Conservation (phyloP, 2,329 filamentous ascomycete genomes). For the Tolypocladium paradoxum region DNA sequence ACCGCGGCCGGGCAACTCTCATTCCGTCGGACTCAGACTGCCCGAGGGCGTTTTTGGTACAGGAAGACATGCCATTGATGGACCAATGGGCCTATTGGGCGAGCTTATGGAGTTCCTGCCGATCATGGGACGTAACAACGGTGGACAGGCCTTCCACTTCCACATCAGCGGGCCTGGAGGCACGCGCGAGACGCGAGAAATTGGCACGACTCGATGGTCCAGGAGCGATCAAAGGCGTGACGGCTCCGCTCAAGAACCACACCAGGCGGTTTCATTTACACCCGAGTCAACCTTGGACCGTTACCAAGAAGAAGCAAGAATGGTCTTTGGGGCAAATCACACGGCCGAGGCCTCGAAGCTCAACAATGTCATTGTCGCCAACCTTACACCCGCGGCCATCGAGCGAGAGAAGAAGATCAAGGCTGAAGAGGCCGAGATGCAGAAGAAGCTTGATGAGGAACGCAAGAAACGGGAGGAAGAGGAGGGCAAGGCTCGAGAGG, state of each 20-base stretch:
- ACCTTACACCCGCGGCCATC: constrained; percentile 74
- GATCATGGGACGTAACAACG: constrained; percentile 31
- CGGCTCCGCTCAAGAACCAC: constrained; percentile 43
- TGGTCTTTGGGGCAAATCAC: constrained; percentile 64
- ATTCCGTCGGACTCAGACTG: constrained; percentile 42
- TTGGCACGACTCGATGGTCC: constrained; percentile 27
- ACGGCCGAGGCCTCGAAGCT: constrained; percentile 57
- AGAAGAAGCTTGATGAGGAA: constrained; percentile 44
- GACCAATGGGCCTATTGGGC: constrained; percentile 43
- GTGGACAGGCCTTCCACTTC: constrained; percentile 46
- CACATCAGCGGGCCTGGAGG: constrained; percentile 42
- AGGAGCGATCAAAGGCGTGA: constrained; percentile 40
- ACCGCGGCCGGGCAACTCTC: constrained; percentile 38
- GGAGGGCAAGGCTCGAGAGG: constrained; percentile 55
- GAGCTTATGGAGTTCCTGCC: constrained; percentile 46
- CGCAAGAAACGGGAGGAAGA: constrained; percentile 53
- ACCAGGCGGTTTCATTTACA: constrained; percentile 66
- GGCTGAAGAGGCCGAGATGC: constrained; percentile 42
- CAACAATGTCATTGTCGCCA: constrained; percentile 55
- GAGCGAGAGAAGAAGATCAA: constrained; percentile 66
- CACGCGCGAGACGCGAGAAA: constrained; percentile 40
- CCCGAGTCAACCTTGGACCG: constrained; percentile 61
- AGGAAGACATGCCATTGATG: constrained; percentile 28
- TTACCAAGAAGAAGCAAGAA: constrained; percentile 82
- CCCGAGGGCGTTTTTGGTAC: constrained; percentile 33